These are phyloP conservation scores for Bipolaris gigantea DNA, from an alignment of 2,329 filamentous ascomycete genomes.

Conservation along the genomic window DNA sequence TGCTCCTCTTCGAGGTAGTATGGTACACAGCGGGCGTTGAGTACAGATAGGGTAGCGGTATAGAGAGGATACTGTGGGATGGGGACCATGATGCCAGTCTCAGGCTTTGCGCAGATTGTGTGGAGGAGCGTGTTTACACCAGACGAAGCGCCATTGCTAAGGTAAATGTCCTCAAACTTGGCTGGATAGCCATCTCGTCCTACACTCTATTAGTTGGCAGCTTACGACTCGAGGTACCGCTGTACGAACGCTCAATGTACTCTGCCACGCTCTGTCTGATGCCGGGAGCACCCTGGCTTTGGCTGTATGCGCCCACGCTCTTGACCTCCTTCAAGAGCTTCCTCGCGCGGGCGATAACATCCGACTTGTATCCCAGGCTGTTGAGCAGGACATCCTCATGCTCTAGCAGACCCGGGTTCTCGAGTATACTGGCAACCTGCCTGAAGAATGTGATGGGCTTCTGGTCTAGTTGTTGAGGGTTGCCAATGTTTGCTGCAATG, in stretches of 20 bases:
- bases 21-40: slow-evolving; percentile 84
- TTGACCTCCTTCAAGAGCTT: slow-evolving; percentile 80
- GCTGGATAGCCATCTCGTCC: slow-evolving; percentile 86
- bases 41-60: slow-evolving; percentile 83
- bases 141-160: slow-evolving; percentile 87
- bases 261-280: slow-evolving; percentile 88
- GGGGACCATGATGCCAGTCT: slow-evolving; percentile 84
- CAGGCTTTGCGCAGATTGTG: slow-evolving; percentile 76
- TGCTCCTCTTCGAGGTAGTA: slow-evolving; percentile 89
- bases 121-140: slow-evolving; percentile 93
- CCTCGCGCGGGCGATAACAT: slow-evolving; percentile 83
- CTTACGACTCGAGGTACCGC: too few species aligned
- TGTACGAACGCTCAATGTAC: slow-evolving; percentile 77
- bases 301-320: slow-evolving; percentile 94
- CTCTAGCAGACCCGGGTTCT: slow-evolving; percentile 84
- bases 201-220: slow-evolving; percentile 40
- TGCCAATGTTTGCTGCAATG: slow-evolving; percentile 98
- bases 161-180: slow-evolving; percentile 79
- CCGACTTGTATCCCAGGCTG: slow-evolving; percentile 80
- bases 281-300: slow-evolving; percentile 82
- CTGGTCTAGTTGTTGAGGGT: slow-evolving; percentile 98
- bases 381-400: slow-evolving; percentile 77
- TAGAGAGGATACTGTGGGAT: slow-evolving; percentile 99
- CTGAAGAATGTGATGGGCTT: slow-evolving; percentile 99
- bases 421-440: slow-evolving; percentile 88